Evolutionary conservation across 768 basidiomycete genomes (phyloP).

Genomic region (Podaxis sp.): DNA sequence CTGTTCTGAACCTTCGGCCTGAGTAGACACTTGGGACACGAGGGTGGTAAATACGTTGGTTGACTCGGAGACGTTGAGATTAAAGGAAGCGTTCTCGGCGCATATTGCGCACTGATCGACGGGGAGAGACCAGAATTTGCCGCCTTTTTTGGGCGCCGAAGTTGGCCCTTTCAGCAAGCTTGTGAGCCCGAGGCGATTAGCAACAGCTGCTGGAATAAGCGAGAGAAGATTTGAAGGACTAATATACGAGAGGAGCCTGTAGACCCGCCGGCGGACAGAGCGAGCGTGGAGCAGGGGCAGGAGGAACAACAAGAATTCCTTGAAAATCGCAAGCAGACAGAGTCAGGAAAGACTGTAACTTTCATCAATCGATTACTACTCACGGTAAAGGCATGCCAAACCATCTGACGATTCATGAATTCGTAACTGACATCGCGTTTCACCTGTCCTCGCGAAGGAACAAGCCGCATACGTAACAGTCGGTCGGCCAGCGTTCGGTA

Average conservation of each 20-base stretch:
- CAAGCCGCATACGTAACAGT: conserved; percentile 68
- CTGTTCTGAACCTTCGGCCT: conserved; percentile 27
- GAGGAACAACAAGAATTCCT: conserved; percentile 96
- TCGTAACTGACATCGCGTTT: conserved; percentile 93
- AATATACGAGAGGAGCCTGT: conserved; percentile 32
- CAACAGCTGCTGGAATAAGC: conserved; percentile 26
- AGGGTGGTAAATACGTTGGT: conserved; percentile 43
- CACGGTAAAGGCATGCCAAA: conserved; percentile 98
- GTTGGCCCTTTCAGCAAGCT: neutral
- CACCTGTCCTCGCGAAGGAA: conserved; percentile 65
- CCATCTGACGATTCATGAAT: conserved; percentile 99
- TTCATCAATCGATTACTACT: conserved; percentile 24
- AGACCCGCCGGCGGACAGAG: conserved; percentile 56
- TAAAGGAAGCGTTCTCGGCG: conserved; percentile 68
- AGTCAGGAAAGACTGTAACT: neutral
- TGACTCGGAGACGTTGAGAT: conserved; percentile 53
- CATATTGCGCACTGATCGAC: conserved; percentile 89
- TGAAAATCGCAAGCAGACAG: neutral
- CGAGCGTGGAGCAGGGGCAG: conserved; percentile 80
- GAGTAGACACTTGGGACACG: conserved; percentile 14
- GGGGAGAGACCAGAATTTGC: conserved; percentile 70
- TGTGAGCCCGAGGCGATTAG: conserved; percentile 9
- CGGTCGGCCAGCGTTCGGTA: conserved; percentile 85
- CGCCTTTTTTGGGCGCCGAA: conserved; percentile 31
- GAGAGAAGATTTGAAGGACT: conserved; percentile 27